Percentiles rank a stretch among this genome's conserved stretches.
Conservation (phyloP, 345 rosid genomes). For the Physaria fendleri region DNA sequence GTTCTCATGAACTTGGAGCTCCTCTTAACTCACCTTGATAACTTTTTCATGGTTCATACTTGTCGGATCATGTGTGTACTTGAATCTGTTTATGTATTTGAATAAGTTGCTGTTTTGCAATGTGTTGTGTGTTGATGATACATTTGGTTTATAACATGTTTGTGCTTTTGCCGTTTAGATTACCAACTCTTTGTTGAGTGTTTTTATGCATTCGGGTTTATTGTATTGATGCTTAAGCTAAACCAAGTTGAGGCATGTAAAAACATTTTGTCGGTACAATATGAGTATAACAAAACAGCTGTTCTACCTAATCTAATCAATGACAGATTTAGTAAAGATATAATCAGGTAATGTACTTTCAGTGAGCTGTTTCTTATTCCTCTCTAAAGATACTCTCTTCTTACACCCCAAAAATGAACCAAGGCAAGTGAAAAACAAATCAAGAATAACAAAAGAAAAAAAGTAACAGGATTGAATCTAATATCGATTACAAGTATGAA, state of each 20-base stretch:
- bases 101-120: too few species aligned
- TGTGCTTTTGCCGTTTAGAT: too few species aligned
- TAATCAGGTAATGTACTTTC: background rate
- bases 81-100: too few species aligned
- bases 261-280: too few species aligned
- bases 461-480: slow-evolving; percentile 16
- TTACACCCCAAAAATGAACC: slow-evolving; percentile 6
- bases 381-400: background rate
- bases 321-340: background rate
- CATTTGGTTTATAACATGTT: too few species aligned
- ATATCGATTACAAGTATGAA: slow-evolving; percentile 22
- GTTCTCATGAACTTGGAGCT: slow-evolving; percentile 65
- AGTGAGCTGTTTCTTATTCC: background rate
- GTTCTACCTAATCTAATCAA: background rate
- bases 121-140: too few species aligned
- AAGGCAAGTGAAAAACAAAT: background rate
- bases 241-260: too few species aligned
- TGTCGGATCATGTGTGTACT: background rate
- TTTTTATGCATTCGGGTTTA: too few species aligned
- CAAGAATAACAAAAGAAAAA: background rate
- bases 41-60: background rate
- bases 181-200: too few species aligned
- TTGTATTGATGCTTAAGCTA: too few species aligned
- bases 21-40: slow-evolving; percentile 45
- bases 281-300: too few species aligned